Conservation (phyloP, 331 rosid genomes). For the Phaseolus coccineus region DNA sequence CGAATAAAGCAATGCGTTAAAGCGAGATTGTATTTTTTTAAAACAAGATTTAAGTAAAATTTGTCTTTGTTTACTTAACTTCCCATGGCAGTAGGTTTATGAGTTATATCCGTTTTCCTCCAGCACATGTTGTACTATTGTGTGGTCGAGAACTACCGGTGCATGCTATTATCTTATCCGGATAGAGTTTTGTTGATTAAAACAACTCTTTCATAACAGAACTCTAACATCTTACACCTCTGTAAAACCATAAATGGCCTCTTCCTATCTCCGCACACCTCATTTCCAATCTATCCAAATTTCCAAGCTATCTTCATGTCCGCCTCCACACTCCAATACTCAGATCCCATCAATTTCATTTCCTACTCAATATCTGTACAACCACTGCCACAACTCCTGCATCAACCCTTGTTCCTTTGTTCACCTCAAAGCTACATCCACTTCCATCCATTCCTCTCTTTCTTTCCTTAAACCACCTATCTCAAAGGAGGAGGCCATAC, state of each 20-base stretch:
- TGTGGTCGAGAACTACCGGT: conserved; percentile 35
- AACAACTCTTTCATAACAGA: conserved; percentile 20
- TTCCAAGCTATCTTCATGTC: conserved; percentile 48
- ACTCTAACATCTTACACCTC: background rate
- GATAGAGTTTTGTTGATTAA: conserved; percentile 13
- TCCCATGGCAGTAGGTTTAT: background rate
- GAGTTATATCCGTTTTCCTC: background rate
- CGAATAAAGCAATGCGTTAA: conserved; percentile 16
- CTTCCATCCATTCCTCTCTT: conserved; percentile 53
- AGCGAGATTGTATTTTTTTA: background rate
- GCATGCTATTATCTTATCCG: conserved; percentile 56
- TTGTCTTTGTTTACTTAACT: background rate
- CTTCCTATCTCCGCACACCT: conserved; percentile 51
- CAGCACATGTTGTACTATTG: conserved; percentile 4
- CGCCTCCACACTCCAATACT: conserved; percentile 41
- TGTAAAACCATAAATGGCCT: conserved; percentile 60
- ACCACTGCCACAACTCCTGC: conserved; percentile 40
- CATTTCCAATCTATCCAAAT: conserved; percentile 45
- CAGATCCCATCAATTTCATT: conserved; percentile 50
- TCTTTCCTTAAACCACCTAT: conserved; percentile 78
- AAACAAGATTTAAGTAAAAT: background rate
- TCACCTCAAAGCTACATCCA: conserved; percentile 49
- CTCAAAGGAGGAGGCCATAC: conserved; percentile 79
- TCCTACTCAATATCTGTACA: conserved; percentile 37
- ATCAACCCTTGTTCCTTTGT: conserved; percentile 17